Evolutionary conservation across 371 early-diverging fungal genomes (phyloP).

Genomic region (Mucor irregularis): DNA sequence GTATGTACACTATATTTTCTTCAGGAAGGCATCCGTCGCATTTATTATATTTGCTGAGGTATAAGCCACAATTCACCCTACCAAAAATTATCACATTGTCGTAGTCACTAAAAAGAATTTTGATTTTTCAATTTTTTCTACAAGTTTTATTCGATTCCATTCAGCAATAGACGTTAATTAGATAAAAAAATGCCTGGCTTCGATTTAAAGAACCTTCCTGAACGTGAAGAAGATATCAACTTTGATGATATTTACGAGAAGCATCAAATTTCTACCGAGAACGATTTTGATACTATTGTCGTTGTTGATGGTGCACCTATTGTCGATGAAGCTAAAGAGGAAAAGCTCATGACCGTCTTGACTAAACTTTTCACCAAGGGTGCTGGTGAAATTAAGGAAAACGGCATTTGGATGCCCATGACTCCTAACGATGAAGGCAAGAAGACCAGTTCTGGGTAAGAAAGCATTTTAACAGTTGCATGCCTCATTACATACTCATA

Average conservation of each 20-base stretch:
- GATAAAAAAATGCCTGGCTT: conserved; percentile 36
- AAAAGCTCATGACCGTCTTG: conserved; percentile 78
- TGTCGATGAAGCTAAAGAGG: conserved; percentile 87
- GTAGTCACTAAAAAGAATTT: background rate
- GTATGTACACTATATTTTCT: no score
- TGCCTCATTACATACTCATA: background rate
- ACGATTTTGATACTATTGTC: conserved; percentile 83
- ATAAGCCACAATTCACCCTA: background rate
- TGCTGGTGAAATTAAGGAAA: conserved; percentile 78
- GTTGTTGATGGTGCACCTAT: conserved; percentile 92
- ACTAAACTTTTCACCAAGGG: conserved; percentile 78
- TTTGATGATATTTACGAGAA: conserved; percentile 88
- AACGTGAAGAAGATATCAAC: conserved; percentile 77
- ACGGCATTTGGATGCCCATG: conserved; percentile 90
- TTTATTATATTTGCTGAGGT: background rate
- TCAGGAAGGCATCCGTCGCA: no score
- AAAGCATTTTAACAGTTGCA: background rate
- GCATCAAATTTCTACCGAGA: conserved; percentile 65
- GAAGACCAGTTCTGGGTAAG: conserved; percentile 80
- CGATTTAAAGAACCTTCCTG: conserved; percentile 60
- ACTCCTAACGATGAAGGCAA: conserved; percentile 70
- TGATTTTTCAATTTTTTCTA: background rate
- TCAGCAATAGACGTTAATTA: no score
- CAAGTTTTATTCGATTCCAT: no score
- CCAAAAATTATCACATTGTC: no score